Percentiles rank a stretch among this genome's conserved stretches.
These are phyloP conservation scores for Proteromonas lacertae DNA, from an alignment of 352 stramenopile genomes.

Conservation along the genomic window DNA sequence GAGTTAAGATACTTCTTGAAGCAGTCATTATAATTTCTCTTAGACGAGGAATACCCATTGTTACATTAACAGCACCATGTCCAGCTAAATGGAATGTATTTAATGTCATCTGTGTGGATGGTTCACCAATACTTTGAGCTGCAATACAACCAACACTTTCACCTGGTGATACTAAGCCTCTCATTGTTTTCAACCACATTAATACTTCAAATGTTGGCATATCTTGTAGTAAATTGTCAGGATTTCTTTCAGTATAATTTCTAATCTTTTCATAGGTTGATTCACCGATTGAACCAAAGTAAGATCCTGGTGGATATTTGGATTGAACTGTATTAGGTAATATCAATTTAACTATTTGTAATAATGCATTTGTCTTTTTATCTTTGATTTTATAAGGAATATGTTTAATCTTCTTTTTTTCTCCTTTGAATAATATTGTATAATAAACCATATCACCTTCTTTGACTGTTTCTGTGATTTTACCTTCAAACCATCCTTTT, in stretches of 20 bases:
- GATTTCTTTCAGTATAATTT: background rate
- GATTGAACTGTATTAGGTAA: no score
- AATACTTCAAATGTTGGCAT: slow-evolving; percentile 30
- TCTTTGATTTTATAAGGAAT: no score
- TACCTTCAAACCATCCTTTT: no score
- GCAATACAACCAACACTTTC: slow-evolving; percentile 91
- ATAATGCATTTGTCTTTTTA: no score
- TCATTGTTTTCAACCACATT: slow-evolving; percentile 87
- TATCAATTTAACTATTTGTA: no score
- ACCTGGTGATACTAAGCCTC: slow-evolving; percentile 67
- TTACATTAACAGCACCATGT: slow-evolving; percentile 93
- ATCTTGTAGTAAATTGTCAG: background rate
- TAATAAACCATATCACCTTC: no score
- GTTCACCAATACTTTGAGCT: slow-evolving; percentile 83
- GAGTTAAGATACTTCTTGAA: slow-evolving; percentile 78
- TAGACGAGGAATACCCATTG: slow-evolving; percentile 87
- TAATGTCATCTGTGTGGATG: slow-evolving; percentile 99
- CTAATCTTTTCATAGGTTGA: slow-evolving; percentile 1
- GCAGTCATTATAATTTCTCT: slow-evolving; percentile 99
- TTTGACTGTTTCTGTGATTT: no score
- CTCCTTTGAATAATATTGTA: no score
- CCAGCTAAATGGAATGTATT: slow-evolving; percentile 99
- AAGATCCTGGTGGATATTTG: no score
- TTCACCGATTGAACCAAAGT: no score
- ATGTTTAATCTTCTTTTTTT: no score